These are phyloP conservation scores for Debaryomyces sp. DNA, from an alignment of 1,139 yeast species.

Conservation along the genomic window DNA sequence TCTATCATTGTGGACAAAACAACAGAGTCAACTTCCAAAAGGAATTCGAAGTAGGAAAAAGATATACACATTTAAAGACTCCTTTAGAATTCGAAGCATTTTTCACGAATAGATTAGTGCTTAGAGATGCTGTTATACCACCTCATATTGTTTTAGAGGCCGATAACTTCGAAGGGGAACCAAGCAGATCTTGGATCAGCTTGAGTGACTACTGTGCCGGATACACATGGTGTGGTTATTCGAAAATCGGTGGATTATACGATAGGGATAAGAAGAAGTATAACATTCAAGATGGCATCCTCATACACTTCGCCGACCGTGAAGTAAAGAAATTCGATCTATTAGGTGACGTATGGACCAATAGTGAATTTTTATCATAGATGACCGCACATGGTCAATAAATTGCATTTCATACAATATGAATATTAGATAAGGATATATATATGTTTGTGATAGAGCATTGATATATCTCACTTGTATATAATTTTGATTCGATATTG, in stretches of 20 bases:
- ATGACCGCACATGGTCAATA: background rate
- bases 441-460: background rate
- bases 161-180: slow-evolving; percentile 29
- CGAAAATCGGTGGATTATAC: slow-evolving; percentile 31
- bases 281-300: slow-evolving; percentile 19
- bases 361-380: slow-evolving; percentile 8
- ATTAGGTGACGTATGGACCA: slow-evolving; percentile 34
- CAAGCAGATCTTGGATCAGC: slow-evolving; percentile 32
- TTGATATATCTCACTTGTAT: background rate
- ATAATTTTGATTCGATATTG: background rate
- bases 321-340: slow-evolving; percentile 24
- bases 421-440: background rate
- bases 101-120: slow-evolving; percentile 24
- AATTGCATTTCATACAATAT: background rate
- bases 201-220: slow-evolving; percentile 34
- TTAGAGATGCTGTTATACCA: slow-evolving; percentile 35
- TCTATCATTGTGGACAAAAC: slow-evolving; percentile 30
- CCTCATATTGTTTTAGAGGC: slow-evolving; percentile 23
- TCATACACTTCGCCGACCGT: slow-evolving; percentile 23
- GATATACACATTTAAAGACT: slow-evolving; percentile 24
- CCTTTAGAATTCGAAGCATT: slow-evolving; percentile 28
- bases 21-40: slow-evolving; percentile 21
- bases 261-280: slow-evolving; percentile 11
- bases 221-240: slow-evolving; percentile 44
- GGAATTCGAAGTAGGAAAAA: slow-evolving; percentile 22